These are phyloP conservation scores for Neurospora sp. DNA, from an alignment of 495 filamentous ascomycete genomes.

Conservation along the genomic window DNA sequence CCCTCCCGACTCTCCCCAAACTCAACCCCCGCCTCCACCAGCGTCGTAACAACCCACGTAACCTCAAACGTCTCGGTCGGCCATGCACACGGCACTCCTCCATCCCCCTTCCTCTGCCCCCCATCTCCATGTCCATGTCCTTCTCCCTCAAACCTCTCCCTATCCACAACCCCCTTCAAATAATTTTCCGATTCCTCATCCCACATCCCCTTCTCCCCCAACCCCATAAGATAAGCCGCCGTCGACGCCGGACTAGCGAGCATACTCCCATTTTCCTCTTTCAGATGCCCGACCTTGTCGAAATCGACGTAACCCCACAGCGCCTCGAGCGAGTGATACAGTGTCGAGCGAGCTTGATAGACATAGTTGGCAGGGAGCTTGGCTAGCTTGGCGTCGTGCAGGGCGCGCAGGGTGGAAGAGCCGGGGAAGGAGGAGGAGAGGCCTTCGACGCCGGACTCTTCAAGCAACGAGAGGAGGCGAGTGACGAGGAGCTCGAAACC, in stretches of 20 bases:
- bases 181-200: neutral
- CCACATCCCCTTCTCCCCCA: neutral
- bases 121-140: too few species aligned
- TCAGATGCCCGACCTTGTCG: neutral
- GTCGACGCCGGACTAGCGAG: neutral
- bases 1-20: neutral
- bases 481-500: neutral
- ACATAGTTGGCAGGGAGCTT: neutral
- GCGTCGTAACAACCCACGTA: neutral
- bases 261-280: neutral
- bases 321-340: neutral
- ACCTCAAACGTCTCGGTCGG: neutral
- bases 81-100: neutral
- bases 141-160: neutral
- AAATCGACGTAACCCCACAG: neutral
- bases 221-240: neutral
- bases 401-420: neutral
- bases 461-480: neutral
- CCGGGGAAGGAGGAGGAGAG: neutral
- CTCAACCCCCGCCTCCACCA: neutral
- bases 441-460: neutral
- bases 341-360: neutral
- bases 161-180: neutral
- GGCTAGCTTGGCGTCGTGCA: neutral
- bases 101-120: neutral